Base-by-base conservation (phyloP, 2,329 filamentous ascomycete species). In the Fusarium musae region DNA sequence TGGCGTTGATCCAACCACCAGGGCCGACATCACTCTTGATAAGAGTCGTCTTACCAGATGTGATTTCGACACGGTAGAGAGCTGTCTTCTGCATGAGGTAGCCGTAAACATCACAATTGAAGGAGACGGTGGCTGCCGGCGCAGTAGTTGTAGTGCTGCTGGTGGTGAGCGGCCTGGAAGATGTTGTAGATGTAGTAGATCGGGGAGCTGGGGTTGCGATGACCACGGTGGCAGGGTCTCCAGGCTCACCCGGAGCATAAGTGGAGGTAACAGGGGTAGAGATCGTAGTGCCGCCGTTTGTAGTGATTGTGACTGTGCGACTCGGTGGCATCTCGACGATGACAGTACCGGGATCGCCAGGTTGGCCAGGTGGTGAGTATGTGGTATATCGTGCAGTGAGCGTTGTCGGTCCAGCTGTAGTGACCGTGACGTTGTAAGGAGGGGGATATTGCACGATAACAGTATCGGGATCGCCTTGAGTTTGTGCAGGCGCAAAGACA, bases 1-100 rank as follows among this genome's bases (percentile, higher is more conserved):
- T 62, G 44, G 63, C 74, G 23, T 77, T 77, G 37, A 77, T 74
- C 64, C 52, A 70, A 4, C 75, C 75, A 34, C 74, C 74, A 13
- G 65, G 74, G 3, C 75, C 74, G 23, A 75, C 59, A 26, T 47
- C 56, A 11, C 46, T 42, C 26, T 58, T 63, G 56, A 75, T 73
- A 15, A 67, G 69, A 5, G 72, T 75, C 5, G 69, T 73, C 52
- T 66, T 72, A 16, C 72, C 72, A 11, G 54, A 57, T 6, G 61
- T 53, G 23, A 75, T 66, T 15, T 75, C 72, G 16, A 75, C 72
- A 21, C 72, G 65, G 59, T 67, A 75, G 6, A 75, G 43, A 2
- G 69, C 50, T 2, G 69, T 70, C 54, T 73, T 70, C 28, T 75
- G 69, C 19, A 75, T 73, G 32, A 75, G 69, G 5, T 75, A 74